Base-by-base conservation (phyloP, 306 rosid species). In the Rosa chinensis region DNA sequence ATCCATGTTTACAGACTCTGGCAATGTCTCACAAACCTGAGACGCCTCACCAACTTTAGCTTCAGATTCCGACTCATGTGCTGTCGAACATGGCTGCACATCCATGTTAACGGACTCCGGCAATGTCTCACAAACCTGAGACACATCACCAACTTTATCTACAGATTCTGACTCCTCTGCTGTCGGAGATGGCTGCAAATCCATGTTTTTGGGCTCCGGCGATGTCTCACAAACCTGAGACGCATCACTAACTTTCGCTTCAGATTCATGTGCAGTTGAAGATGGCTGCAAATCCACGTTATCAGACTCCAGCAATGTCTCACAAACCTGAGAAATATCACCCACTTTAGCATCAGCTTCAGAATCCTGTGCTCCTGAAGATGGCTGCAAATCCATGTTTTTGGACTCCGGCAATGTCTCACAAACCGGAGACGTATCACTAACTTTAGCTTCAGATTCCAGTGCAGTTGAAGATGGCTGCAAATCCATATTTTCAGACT, bases 381-480 rank as follows among this genome's bases (percentile, higher is more conserved):
- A 73, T 35, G 39, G 79, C 39, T 58, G 71, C 69, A 81, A 73
- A 69, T 72, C 80, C 16, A 53, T 25, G 37, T 8, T 58, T 47
- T 80, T 67, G 25, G 61, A 21, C 14, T 77, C 76, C 8, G 63
- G 75, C 62, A 44, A 69, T 35, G 42, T 28, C 45, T 44, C 78
- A 73, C 76, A 53, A 44, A 42, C 58, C 59, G 4, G 79, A 64
- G 81, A 69, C 71, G 42, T 56, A 66, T 43, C 81, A 73, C 39
- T 59, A 35, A 55, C 72, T 63, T 79, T 72, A 49, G 49, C 75
- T 64, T 84, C 75, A 59, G 72, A 61, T 62, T 81, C 72, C 55
- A 28, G 32, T 28, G 32, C 32, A 28, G 32, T 28, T 28, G 32
- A 28, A 28, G 40, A 73, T 32, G 45, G 81, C 44, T 71, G 70